These are phyloP conservation scores for Ceratocystis destructans DNA, from an alignment of 2,329 filamentous ascomycete species.

Conservation along the genomic window DNA sequence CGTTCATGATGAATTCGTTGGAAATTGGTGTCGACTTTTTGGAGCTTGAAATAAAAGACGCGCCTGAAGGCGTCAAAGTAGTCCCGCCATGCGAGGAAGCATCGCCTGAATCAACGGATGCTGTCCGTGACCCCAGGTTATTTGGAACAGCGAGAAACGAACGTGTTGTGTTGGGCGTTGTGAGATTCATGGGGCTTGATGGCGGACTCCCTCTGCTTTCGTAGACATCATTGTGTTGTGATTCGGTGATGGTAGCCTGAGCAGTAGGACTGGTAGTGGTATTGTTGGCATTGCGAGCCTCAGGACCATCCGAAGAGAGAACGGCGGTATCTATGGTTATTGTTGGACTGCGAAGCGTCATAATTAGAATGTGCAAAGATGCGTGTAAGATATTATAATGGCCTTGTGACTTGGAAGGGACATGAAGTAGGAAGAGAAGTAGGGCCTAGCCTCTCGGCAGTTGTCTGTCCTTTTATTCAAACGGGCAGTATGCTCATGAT, in stretches of 20 bases:
- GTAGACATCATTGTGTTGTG: not conserved
- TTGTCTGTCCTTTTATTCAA: not conserved
- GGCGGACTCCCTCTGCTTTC: slow-evolving; percentile 46
- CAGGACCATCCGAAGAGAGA: slow-evolving; percentile 16
- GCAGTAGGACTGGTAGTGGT: slow-evolving; percentile 30
- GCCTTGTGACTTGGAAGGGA: not conserved
- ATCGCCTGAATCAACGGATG: slow-evolving; percentile 56
- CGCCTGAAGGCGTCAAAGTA: slow-evolving; percentile 39
- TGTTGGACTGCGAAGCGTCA: slow-evolving; percentile 31
- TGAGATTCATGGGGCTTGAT: slow-evolving; percentile 60
- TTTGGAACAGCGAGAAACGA: slow-evolving; percentile 53
- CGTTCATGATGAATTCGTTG: slow-evolving; percentile 46
- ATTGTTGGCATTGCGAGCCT: slow-evolving; percentile 30
- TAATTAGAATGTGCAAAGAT: slow-evolving; percentile 16
- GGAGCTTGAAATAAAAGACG: slow-evolving; percentile 32
- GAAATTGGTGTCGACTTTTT: slow-evolving; percentile 31
- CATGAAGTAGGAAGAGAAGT: not conserved
- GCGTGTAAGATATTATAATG: not conserved
- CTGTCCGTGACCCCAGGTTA: slow-evolving; percentile 47
- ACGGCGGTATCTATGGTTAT: slow-evolving; percentile 42
- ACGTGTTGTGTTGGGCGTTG: slow-evolving; percentile 33
- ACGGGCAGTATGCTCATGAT: not conserved
- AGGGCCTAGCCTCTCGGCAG: too few relatives aligned
- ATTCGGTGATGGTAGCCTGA: slow-evolving; percentile 41
- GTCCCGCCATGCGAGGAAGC: slow-evolving; percentile 49